Percentiles rank a stretch among this genome's conserved stretches.
These are phyloP conservation scores for Colletotrichum cuscutae DNA, from an alignment of 2,329 filamentous ascomycete species.

Conservation along the genomic window DNA sequence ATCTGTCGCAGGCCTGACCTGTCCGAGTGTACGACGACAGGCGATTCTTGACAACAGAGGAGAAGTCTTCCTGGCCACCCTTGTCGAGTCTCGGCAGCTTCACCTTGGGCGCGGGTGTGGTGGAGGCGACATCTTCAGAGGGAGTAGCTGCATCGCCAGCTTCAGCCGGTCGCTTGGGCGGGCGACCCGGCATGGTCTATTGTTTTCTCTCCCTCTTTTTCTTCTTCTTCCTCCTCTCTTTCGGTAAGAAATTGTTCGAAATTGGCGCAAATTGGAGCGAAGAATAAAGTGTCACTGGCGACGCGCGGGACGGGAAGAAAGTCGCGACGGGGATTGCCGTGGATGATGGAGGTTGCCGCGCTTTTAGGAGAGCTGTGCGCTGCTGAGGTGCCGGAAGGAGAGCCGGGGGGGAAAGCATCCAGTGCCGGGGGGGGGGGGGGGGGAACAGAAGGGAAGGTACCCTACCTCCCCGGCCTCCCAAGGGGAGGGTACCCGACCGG, in stretches of 20 bases:
- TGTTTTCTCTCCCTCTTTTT: not conserved
- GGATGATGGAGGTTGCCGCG: slow-evolving; percentile 28
- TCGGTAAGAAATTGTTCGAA: not conserved
- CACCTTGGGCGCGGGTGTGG: slow-evolving; percentile 47
- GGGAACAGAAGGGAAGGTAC: no score
- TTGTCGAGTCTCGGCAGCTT: slow-evolving; percentile 63
- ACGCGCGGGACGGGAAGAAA: not conserved
- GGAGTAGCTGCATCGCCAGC: slow-evolving; percentile 44
- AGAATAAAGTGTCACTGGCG: not conserved
- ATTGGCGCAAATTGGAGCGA: not conserved
- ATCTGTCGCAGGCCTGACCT: slow-evolving; percentile 88
- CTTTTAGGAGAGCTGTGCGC: slow-evolving; percentile 10
- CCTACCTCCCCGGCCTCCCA: no score
- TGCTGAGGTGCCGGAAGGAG: not conserved
- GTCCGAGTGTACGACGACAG: slow-evolving; percentile 70
- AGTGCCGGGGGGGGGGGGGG: not conserved
- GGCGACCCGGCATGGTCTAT: slow-evolving; percentile 46
- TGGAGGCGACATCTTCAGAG: slow-evolving; percentile 45
- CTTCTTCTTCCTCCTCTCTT: not conserved
- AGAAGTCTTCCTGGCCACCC: slow-evolving; percentile 59
- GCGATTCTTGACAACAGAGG: slow-evolving; percentile 65
- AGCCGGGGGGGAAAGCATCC: not conserved
- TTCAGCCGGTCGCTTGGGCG: slow-evolving; percentile 56
- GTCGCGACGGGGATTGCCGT: slow-evolving; percentile 33
- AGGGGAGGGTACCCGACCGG: no score